Evolutionary conservation across 176 grass and related monocot genomes (phyloP).

Genomic region (Oryza coarctata): DNA sequence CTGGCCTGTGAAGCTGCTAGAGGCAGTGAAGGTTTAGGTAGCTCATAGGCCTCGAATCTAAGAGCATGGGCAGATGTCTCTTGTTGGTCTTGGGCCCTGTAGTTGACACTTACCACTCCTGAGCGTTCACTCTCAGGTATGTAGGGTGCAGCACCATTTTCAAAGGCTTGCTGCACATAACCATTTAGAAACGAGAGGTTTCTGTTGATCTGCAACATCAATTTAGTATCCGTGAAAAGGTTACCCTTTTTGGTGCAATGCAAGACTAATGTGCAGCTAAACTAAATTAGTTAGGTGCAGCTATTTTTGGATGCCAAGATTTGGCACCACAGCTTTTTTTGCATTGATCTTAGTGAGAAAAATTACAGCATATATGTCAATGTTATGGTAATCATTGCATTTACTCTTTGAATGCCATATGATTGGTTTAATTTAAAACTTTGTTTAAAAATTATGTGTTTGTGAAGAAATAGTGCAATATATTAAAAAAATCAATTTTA

Average conservation of each 20-base stretch:
- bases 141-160: constrained; percentile 81
- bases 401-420: not conserved
- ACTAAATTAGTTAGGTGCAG: not conserved
- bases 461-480: not conserved
- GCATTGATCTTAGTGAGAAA: not conserved
- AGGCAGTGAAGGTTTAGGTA: constrained; percentile 67
- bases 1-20: constrained; percentile 43
- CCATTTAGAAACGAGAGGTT: constrained; percentile 71
- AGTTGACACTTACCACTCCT: constrained; percentile 55
- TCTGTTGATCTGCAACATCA: constrained; percentile 68
- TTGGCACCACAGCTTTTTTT: not conserved
- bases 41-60: constrained; percentile 95
- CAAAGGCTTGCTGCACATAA: constrained; percentile 85
- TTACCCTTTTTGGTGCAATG: not conserved
- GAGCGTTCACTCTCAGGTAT: constrained; percentile 76
- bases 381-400: not conserved
- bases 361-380: not conserved
- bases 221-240: constrained; percentile 11
- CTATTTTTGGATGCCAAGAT: constrained; percentile 22
- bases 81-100: constrained; percentile 71
- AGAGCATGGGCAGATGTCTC: constrained; percentile 79
- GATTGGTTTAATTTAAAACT: not conserved
- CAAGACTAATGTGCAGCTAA: constrained; percentile 12
- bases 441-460: not conserved
- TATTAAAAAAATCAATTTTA: no score